Conservation (phyloP, 495 filamentous ascomycete genomes). For the Copromyces sp. region DNA sequence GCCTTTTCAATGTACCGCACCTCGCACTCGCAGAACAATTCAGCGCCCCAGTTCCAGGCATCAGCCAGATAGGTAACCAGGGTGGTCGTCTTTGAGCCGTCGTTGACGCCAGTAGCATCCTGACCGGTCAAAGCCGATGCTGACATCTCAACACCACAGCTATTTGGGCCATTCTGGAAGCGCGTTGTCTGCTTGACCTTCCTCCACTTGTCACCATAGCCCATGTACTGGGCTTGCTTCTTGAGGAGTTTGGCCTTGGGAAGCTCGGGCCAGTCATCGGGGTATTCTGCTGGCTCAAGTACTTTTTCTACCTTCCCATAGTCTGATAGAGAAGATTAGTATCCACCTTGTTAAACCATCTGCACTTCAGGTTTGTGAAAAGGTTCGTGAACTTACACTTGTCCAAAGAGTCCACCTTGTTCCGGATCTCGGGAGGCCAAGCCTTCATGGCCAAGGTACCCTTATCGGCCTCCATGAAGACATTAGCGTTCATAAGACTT, state of each 20-base stretch:
- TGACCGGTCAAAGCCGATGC: slow-evolving; percentile 49
- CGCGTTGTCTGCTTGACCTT: slow-evolving; percentile 51
- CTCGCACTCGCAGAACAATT: slow-evolving; percentile 65
- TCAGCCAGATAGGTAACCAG: slow-evolving; percentile 60
- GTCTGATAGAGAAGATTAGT: slow-evolving; percentile 25
- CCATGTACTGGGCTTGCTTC: slow-evolving; percentile 43
- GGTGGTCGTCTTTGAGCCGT: slow-evolving; percentile 56
- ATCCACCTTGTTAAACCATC: neutral
- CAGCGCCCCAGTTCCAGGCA: slow-evolving; percentile 66
- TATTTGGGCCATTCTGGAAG: slow-evolving; percentile 50
- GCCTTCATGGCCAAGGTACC: slow-evolving; percentile 40
- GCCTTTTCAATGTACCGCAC: slow-evolving; percentile 53
- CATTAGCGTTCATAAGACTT: slow-evolving; percentile 57
- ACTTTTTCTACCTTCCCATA: slow-evolving; percentile 46
- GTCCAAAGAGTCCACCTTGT: slow-evolving; percentile 33
- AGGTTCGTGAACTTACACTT: slow-evolving; percentile 34
- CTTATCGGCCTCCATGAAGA: slow-evolving; percentile 52
- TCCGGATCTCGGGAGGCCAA: slow-evolving; percentile 51
- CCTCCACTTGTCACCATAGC: slow-evolving; percentile 42
- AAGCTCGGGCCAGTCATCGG: slow-evolving; percentile 42
- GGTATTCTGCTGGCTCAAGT: slow-evolving; percentile 50
- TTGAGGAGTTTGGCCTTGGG: slow-evolving; percentile 48
- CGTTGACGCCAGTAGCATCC: slow-evolving; percentile 55
- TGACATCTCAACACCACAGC: slow-evolving; percentile 51
- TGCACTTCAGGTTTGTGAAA: neutral